Evolutionary conservation across 768 basidiomycete genomes (phyloP), one percentile per base, ranked within the genome.

Genomic region (Suillus placidus): DNA sequence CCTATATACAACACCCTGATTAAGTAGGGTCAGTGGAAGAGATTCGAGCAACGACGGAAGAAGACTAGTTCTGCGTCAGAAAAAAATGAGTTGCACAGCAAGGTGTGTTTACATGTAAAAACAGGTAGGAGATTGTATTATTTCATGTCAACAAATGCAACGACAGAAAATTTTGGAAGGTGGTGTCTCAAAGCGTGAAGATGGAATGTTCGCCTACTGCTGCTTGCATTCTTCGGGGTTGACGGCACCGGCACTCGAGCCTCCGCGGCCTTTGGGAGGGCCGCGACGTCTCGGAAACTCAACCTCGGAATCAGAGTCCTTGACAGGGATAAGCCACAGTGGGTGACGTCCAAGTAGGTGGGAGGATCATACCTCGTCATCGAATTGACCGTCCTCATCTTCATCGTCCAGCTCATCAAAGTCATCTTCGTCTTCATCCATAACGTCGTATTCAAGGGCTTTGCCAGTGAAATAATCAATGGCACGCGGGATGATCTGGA

Each of bases 381-480:
- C 87, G 70, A 85, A 87, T 32, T 81, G 78, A 47, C 82, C 88
- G 55, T 82, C 83, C 30, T 84, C 82, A 7, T 79, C 81, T 14
- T 82, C 80, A 30, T 81, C 83, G 37, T 84, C 85, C 8, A 86
- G 82, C 2, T 86, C 87, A 10, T 89, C 88, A 32, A 87, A 84
- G 1, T 86, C 86, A 23, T 88, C 84, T 18, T 83, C 83, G 5
- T 85, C 85, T 1, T 87, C 85, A 9, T 87, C 81, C 55, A 69
- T 68, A 69, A 83, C 75, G 47, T 93, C 93, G 75, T 90, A 95
- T 71, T 94, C 89, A 58, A 97, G 86, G 16, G 95, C 94, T 80
- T 96, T 96, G 69, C 96, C 96, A 7, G 95, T 97, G 83, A 99
- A 99, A 83, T 91, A 98, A 79, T 99, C 97, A 65, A 99, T 82